A percentile compares a stretch with the other conserved stretches of the same genome.
These are phyloP conservation scores for Fragaria vesca DNA, from an alignment of 306 rosid species.

Conservation along the genomic window DNA sequence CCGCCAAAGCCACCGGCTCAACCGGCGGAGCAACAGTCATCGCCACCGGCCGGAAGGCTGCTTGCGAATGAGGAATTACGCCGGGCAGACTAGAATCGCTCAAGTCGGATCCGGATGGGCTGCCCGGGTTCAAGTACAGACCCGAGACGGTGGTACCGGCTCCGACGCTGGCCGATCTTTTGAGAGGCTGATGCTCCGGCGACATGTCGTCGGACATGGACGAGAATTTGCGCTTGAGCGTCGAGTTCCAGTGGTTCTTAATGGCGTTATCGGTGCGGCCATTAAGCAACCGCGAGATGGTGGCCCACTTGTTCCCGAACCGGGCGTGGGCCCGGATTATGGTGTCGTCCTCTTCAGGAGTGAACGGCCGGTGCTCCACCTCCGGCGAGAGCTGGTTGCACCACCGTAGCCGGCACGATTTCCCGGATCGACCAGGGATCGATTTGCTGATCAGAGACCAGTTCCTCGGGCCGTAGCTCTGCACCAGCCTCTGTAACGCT, in stretches of 20 bases:
- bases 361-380: constrained; percentile 72
- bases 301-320: constrained; percentile 86
- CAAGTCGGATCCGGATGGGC: constrained; percentile 70
- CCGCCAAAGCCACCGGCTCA: not conserved
- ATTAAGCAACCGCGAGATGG: constrained; percentile 67
- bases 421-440: constrained; percentile 79
- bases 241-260: constrained; percentile 90
- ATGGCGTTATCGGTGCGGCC: constrained; percentile 94
- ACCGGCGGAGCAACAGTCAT: constrained; percentile 20
- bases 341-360: constrained; percentile 59
- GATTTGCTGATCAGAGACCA: constrained; percentile 86
- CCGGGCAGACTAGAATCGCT: constrained; percentile 63
- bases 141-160: constrained; percentile 33
- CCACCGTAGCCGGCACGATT: constrained; percentile 87
- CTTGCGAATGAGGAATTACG: constrained; percentile 30
- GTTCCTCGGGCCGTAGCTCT: constrained; percentile 59
- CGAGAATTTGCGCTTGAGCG: constrained; percentile 74
- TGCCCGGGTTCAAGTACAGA: constrained; percentile 44
- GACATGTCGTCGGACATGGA: constrained; percentile 34
- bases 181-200: constrained; percentile 52
- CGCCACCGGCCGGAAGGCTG: not conserved
- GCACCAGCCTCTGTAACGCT: constrained; percentile 52
- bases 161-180: constrained; percentile 69
- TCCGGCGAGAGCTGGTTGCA: constrained; percentile 89
- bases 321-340: constrained; percentile 59